A percentile compares a stretch with the other conserved stretches of the same genome.
phyloP scores from a whole-genome alignment of 2,329 filamentous ascomycete genomes.

The Didymella sp. region DNA sequence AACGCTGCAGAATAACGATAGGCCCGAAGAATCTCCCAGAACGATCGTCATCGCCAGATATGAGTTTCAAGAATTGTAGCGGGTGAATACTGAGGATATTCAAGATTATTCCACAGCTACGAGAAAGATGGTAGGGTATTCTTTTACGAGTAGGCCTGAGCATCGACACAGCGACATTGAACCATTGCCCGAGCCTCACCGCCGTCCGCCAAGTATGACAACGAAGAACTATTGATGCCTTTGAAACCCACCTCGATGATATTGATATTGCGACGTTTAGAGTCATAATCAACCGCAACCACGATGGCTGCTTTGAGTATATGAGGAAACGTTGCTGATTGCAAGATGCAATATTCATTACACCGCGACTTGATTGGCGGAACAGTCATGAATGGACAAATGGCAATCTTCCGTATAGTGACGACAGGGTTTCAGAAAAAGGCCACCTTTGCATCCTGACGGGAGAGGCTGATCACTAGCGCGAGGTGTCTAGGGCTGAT shows the following conservation, averaged over 20 bases:
- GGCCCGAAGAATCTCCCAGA: not conserved
- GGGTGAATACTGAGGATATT: not conserved
- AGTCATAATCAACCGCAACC: not conserved
- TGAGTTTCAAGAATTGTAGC: not conserved
- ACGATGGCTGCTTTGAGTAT: not conserved
- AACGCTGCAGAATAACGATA: constrained; percentile 1
- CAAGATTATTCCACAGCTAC: not conserved
- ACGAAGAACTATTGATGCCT: not conserved
- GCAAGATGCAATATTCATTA: not conserved
- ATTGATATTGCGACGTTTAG: not conserved
- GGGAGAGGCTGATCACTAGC: constrained; percentile 20
- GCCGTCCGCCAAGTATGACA: constrained; percentile 9
- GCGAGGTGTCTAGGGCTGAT: constrained; percentile 2
- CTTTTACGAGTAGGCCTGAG: not conserved
- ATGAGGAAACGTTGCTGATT: constrained; percentile 5
- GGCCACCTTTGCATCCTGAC: constrained; percentile 18
- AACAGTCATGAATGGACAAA: not conserved
- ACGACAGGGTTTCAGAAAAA: constrained; percentile 15
- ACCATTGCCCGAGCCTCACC: not conserved
- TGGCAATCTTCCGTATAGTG: constrained; percentile 2
- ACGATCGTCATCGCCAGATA: not conserved
- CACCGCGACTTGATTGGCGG: constrained; percentile 8
- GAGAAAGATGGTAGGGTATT: not conserved
- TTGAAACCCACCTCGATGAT: not conserved
- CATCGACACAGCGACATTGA: not conserved